A percentile compares a stretch with the other conserved stretches of the same genome.
Conservation (phyloP, 495 filamentous ascomycete species). For the Annulohypoxylon moriforme region DNA sequence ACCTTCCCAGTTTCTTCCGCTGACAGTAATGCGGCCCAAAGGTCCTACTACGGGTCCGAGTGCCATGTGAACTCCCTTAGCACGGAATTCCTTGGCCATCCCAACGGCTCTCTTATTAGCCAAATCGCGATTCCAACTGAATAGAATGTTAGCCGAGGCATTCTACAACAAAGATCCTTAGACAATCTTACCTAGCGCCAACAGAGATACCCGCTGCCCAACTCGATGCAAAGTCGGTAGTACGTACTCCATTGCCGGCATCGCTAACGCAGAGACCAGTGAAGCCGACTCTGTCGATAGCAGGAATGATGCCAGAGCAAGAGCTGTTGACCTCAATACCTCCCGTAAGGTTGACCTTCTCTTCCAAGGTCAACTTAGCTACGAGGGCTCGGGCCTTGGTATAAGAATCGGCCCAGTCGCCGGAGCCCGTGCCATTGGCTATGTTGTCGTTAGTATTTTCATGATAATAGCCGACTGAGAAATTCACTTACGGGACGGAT, state of each 20-base stretch:
- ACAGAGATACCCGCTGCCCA: conserved; percentile 69
- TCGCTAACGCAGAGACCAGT: conserved; percentile 73
- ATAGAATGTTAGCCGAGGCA: conserved; percentile 23
- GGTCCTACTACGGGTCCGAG: conserved; percentile 74
- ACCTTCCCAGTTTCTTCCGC: conserved; percentile 70
- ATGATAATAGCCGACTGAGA: not conserved
- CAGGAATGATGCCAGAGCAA: conserved; percentile 64
- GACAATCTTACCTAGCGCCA: conserved; percentile 61
- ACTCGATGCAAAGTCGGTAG: conserved; percentile 69
- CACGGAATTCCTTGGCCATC: conserved; percentile 67
- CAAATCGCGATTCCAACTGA: conserved; percentile 69
- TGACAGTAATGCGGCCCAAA: conserved; percentile 61
- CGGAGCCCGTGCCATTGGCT: conserved; percentile 61
- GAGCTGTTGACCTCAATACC: conserved; percentile 57
- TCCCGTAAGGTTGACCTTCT: conserved; percentile 69
- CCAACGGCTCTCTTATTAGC: conserved; percentile 59
- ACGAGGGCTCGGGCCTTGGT: conserved; percentile 66
- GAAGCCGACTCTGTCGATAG: conserved; percentile 67
- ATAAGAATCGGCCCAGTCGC: conserved; percentile 62
- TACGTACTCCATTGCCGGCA: conserved; percentile 70
- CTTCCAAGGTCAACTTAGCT: conserved; percentile 66
- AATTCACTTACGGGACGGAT: conserved; percentile 62
- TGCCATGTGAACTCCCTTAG: conserved; percentile 73
- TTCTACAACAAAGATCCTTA: not conserved
- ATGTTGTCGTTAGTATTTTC: conserved; percentile 72